Evolutionary conservation across 176 grass and related monocot genomes (phyloP).

Genomic region (Chloris gayana): DNA sequence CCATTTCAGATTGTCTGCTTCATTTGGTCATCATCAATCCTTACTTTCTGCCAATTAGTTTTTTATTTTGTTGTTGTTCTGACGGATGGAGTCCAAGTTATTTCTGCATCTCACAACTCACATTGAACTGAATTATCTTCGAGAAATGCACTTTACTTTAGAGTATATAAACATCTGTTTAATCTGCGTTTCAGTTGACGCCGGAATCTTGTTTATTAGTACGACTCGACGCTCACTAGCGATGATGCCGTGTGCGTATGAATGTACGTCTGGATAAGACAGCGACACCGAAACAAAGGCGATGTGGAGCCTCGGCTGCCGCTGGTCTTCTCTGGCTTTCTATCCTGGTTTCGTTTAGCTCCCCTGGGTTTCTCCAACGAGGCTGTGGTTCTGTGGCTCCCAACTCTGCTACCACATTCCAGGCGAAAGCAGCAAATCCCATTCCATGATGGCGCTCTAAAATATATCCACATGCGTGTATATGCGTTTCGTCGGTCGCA

Average conservation of each 20-base stretch:
- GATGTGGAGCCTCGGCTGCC: background rate
- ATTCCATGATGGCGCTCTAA: background rate
- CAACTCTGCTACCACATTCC: background rate
- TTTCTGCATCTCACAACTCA: too few species aligned
- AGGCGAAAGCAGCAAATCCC: slow-evolving; percentile 4
- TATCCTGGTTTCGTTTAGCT: background rate
- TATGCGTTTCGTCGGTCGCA: background rate
- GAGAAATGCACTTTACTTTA: too few species aligned
- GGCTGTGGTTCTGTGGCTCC: background rate
- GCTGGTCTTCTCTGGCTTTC: background rate
- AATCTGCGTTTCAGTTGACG: too few species aligned
- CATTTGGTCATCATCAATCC: background rate
- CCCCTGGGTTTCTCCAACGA: background rate
- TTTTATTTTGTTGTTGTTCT: background rate
- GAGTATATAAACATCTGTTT: too few species aligned
- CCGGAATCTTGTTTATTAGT: too few species aligned
- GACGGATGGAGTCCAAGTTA: too few species aligned
- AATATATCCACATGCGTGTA: background rate
- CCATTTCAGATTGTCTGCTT: background rate
- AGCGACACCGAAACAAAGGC: slow-evolving; percentile 17
- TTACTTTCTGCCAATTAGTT: background rate
- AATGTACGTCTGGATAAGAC: slow-evolving; percentile 28
- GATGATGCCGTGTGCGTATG: background rate
- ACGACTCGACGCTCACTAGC: too few species aligned
- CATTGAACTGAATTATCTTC: too few species aligned